Conservation (phyloP, 306 rosid species). For the Fragaria nilgerrensis region DNA sequence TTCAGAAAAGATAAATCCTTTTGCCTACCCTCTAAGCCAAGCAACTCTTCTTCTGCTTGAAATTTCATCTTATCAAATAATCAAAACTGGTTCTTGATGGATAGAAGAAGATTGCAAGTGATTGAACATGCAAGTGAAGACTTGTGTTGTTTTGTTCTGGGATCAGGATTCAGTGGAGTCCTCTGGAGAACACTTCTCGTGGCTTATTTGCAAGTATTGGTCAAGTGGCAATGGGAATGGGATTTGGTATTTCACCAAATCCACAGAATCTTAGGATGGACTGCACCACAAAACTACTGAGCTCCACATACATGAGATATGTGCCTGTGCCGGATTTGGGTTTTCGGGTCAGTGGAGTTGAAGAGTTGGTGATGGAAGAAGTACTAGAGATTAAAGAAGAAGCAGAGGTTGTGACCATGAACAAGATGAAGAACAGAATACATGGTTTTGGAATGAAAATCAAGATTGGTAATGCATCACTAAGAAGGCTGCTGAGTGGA, state of each 20-base stretch:
- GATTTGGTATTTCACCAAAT: constrained; percentile 29
- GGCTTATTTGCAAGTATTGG: constrained; percentile 42
- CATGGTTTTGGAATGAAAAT: constrained; percentile 42
- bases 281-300: constrained; percentile 15
- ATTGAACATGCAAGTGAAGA: constrained; percentile 25
- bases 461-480: constrained; percentile 46
- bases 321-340: constrained; percentile 17
- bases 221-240: constrained; percentile 29
- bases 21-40: constrained; percentile 6
- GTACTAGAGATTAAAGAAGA: constrained; percentile 28
- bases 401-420: not conserved
- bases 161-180: constrained; percentile 33
- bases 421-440: constrained; percentile 21
- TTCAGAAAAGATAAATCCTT: constrained; percentile 10
- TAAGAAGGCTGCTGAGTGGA: constrained; percentile 62
- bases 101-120: constrained; percentile 23
- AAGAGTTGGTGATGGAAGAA: constrained; percentile 17
- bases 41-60: constrained; percentile 6
- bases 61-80: constrained; percentile 7
- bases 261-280: constrained; percentile 15
- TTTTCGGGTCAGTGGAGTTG: not conserved
- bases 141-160: constrained; percentile 38
- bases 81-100: constrained; percentile 31
- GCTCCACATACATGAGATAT: constrained; percentile 25
- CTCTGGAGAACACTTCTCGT: constrained; percentile 15